Base-by-base conservation (phyloP, 352 stramenopile species). In the Phytophthora pinifolia region DNA sequence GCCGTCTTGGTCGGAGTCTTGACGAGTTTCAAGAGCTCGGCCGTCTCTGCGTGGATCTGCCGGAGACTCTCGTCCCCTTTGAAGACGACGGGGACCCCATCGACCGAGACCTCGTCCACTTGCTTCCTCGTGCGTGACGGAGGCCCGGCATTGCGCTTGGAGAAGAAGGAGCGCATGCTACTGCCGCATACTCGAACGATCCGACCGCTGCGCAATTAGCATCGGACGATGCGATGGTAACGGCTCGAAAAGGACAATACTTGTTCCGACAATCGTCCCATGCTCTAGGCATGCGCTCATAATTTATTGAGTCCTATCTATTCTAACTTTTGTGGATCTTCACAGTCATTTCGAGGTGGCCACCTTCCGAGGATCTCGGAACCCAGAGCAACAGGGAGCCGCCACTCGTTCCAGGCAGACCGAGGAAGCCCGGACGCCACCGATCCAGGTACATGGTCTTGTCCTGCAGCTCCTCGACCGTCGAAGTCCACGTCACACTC, bases 401-500 rank as follows among this genome's bases (percentile, higher is more conserved):
- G 15, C 76, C 72, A 18, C 72, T 68, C 9, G 48, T 65, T 12
- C 64, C 65, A 13, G 72, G 63, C 9, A 87, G 32, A 15, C 62
- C 65, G 1, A 83, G 32, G 31, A 82, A 68, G n/a, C 60, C 70
- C 8, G 70, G 72, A 33, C 76, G 76, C 76, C 74, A 87, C n/a
- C 76, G 76, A 39, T 87, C 76, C 38, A 87, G 50, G 60, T 87
- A 87, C 62, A 87, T 41, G 1, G 72, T 83, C 46, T 79, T 83
- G 33, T 82, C 70, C 37, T 78, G 46, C 17, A 86, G 53, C 4
- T 60, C 30, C 13, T 53, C 15, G 15, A 86, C 66, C 0, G 46
- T 70, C 2, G 70, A 72, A 1, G 43, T 74, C 76, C 76, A 86
- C 8, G 32, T 59, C n/a, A 70, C 70, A 0, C 53, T 86, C 31